Percentiles rank a stretch among this genome's conserved stretches.
phyloP scores from a whole-genome alignment of 2,329 filamentous ascomycete species.

The Penicillium sp. region DNA sequence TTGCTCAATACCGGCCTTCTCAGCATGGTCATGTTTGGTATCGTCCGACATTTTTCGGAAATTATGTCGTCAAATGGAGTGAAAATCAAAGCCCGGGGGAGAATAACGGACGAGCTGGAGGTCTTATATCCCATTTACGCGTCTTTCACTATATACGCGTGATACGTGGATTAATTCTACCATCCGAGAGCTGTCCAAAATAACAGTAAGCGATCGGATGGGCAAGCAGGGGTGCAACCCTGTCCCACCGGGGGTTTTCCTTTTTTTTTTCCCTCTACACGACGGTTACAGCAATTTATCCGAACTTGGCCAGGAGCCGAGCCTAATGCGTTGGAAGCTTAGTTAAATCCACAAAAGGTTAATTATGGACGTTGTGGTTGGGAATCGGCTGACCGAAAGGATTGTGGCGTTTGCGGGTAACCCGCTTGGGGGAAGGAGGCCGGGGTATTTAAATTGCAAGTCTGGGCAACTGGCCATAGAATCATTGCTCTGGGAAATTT shows the following conservation, averaged over 20 bases:
- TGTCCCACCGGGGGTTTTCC: conserved; percentile 1
- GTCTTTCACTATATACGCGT: not conserved
- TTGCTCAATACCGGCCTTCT: conserved; percentile 29
- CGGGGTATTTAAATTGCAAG: not conserved
- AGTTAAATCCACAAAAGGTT: not conserved
- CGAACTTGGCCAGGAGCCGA: not conserved
- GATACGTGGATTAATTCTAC: conserved; percentile 7
- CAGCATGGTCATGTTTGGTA: not conserved
- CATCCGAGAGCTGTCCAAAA: not conserved
- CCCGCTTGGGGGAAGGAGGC: not conserved
- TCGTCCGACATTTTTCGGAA: not conserved
- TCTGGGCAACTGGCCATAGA: too few relatives aligned
- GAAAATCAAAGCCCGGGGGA: not conserved
- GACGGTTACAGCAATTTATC: not conserved
- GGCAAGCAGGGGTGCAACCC: not conserved
- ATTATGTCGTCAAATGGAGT: not conserved
- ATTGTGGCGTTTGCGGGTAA: conserved; percentile 1
- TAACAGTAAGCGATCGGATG: not conserved
- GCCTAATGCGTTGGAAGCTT: not conserved
- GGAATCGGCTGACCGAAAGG: not conserved
- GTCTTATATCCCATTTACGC: not conserved
- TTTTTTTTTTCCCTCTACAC: not conserved
- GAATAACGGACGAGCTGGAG: not conserved
- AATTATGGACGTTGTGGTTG: not conserved
- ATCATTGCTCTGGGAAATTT: too few relatives aligned